Evolutionary conservation across 2,329 filamentous ascomycete species (phyloP).

Genomic region (Pezicula carpinea): DNA sequence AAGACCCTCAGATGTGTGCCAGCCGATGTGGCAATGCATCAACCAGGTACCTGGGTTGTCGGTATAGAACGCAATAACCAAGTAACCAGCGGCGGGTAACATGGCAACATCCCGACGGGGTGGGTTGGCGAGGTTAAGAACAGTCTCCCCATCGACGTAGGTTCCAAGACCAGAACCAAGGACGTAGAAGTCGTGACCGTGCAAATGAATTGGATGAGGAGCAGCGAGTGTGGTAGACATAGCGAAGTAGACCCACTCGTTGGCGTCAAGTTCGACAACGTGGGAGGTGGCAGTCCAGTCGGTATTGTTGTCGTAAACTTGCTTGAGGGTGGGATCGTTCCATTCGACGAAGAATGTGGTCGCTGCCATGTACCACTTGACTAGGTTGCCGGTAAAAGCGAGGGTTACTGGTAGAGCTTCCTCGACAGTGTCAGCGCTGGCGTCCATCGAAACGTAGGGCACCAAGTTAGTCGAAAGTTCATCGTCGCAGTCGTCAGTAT

Average conservation of each 20-base stretch:
- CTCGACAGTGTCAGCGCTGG: not conserved
- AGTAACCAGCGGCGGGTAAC: conserved; percentile 28
- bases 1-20: conserved; percentile 51
- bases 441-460: conserved; percentile 20
- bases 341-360: conserved; percentile 43
- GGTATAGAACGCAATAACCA: conserved; percentile 21
- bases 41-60: conserved; percentile 27
- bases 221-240: conserved; percentile 19
- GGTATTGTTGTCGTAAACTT: conserved; percentile 23
- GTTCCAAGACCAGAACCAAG: conserved; percentile 40
- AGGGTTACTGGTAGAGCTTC: conserved; percentile 24
- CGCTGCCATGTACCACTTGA: conserved; percentile 45
- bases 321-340: conserved; percentile 39
- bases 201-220: conserved; percentile 38
- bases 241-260: conserved; percentile 27
- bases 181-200: conserved; percentile 45
- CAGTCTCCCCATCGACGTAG: conserved; percentile 21
- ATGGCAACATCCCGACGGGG: conserved; percentile 47
- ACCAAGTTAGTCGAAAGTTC: conserved; percentile 21
- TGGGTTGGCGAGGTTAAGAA: conserved; percentile 33
- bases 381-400: conserved; percentile 13
- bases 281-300: conserved; percentile 16
- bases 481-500: conserved; percentile 25
- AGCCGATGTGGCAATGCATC: conserved; percentile 34
- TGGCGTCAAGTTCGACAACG: conserved; percentile 19